Evolutionary conservation across 108 stramenopile genomes (phyloP).

Genomic region (Conticribra weissflogii): DNA sequence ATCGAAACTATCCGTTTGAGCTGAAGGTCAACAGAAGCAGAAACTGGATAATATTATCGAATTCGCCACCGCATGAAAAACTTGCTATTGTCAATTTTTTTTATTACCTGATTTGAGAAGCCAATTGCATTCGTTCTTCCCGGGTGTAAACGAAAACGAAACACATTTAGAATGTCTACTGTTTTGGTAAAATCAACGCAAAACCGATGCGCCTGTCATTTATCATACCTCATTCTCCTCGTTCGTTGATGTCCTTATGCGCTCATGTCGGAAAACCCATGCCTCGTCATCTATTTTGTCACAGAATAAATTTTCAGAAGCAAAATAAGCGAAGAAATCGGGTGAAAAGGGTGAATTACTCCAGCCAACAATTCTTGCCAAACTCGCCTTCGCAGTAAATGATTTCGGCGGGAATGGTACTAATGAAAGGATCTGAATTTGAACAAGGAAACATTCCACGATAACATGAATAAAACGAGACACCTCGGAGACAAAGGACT

Average conservation of each 20-base stretch:
- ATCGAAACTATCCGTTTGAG: slow-evolving; percentile 23
- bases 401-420: slow-evolving; percentile 32
- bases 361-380: not conserved
- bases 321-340: no score
- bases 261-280: slow-evolving; percentile 26
- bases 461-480: not conserved
- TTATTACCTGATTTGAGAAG: no score
- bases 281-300: not conserved
- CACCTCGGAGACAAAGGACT: no score
- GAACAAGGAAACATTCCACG: no score
- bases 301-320: not conserved
- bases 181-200: no score
- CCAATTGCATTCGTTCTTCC: slow-evolving; percentile 23
- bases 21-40: no score
- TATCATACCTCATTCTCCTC: not conserved
- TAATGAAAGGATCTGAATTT: slow-evolving; percentile 3
- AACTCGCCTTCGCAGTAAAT: slow-evolving; percentile 25
- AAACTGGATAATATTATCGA: no score
- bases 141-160: no score
- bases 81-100: no score
- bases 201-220: not conserved
- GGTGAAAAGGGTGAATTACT: no score
- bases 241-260: slow-evolving; percentile 12
- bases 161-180: no score
- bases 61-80: no score